Conservation (phyloP, 2,329 filamentous ascomycete species). For the Sclerotinia glacialis region DNA sequence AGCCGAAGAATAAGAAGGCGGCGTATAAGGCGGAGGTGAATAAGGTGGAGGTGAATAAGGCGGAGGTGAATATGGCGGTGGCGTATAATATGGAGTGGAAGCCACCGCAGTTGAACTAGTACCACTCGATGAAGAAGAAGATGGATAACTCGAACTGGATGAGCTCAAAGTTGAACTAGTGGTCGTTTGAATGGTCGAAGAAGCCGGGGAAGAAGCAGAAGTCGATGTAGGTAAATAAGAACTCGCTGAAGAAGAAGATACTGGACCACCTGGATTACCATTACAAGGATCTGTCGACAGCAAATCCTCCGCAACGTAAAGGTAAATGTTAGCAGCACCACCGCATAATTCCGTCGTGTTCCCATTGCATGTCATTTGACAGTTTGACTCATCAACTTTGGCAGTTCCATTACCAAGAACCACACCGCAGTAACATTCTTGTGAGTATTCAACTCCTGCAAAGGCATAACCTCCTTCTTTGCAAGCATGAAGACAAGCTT, state of each 20-base stretch:
- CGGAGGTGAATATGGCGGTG: background rate
- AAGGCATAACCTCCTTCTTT: constrained; percentile 41
- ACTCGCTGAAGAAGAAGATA: constrained; percentile 22
- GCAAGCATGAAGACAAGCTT: constrained; percentile 42
- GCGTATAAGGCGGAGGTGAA: background rate
- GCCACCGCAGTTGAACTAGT: background rate
- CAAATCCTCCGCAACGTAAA: constrained; percentile 49
- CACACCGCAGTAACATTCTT: constrained; percentile 45
- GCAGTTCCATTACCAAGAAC: constrained; percentile 38
- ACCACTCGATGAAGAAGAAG: background rate
- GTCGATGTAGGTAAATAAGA: constrained; percentile 9
- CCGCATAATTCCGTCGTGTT: constrained; percentile 40
- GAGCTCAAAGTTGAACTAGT: background rate
- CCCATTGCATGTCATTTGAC: constrained; percentile 35
- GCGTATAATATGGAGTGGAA: background rate
- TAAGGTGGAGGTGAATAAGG: background rate
- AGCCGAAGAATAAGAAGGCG: background rate
- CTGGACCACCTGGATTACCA: constrained; percentile 16
- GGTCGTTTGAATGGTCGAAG: constrained; percentile 3
- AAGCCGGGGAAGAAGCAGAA: constrained; percentile 13
- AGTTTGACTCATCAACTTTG: constrained; percentile 31
- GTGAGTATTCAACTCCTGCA: constrained; percentile 43
- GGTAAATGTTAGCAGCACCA: constrained; percentile 38
- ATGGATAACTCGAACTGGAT: background rate
- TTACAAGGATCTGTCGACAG: constrained; percentile 50